A percentile compares a stretch with the other conserved stretches of the same genome.
Evolutionary conservation across 495 filamentous ascomycete genomes (phyloP).

Genomic region (Penicillium canescens): DNA sequence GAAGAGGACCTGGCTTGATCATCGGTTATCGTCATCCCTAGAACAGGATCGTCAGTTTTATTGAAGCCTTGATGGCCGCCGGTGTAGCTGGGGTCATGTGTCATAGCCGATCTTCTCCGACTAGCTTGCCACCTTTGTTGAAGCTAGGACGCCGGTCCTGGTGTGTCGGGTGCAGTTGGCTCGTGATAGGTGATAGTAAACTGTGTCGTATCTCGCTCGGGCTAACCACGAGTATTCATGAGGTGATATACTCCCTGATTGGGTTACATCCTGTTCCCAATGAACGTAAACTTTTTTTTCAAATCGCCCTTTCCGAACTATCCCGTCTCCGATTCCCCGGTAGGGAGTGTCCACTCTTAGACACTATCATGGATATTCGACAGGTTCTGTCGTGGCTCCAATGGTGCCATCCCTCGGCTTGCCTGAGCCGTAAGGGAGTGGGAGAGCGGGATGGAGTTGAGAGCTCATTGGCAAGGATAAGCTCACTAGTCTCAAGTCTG

Average conservation of each 20-base stretch:
- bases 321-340: not conserved
- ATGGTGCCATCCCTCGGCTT: no score
- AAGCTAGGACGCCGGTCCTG: not conserved
- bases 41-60: not conserved
- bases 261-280: not conserved
- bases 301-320: not conserved
- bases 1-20: not conserved
- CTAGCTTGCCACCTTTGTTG: not conserved
- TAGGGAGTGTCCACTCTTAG: not conserved
- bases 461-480: conserved; percentile 2
- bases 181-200: not conserved
- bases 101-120: not conserved
- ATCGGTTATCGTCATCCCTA: not conserved
- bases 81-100: not conserved
- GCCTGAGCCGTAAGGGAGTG: not conserved
- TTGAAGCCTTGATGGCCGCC: not conserved
- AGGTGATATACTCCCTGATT: not conserved
- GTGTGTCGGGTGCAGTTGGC: not conserved
- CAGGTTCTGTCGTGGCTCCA: not conserved
- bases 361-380: not conserved
- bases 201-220: not conserved
- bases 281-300: not conserved
- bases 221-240: not conserved
- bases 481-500: conserved; percentile 1
- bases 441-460: not conserved